A percentile compares a stretch with the other conserved stretches of the same genome.
Evolutionary conservation across 257 asterid species (phyloP).

Genomic region (Forsythia suspensa): DNA sequence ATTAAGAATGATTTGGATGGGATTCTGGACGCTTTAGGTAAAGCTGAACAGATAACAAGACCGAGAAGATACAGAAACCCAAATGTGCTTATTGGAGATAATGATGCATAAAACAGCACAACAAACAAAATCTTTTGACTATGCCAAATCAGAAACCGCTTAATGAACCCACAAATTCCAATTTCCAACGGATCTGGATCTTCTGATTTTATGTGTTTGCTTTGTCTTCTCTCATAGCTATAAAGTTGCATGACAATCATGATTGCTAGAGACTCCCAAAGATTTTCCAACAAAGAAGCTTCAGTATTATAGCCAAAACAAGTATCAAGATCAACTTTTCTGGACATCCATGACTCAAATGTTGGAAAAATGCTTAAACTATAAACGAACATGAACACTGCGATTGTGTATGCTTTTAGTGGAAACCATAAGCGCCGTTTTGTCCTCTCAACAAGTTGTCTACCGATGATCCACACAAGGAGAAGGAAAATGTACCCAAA

Average conservation of each 20-base stretch:
- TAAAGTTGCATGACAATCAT: conserved; percentile 97
- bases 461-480: conserved; percentile 91
- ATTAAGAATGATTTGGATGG: conserved; percentile 82
- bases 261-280: conserved; percentile 89
- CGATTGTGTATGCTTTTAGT: conserved; percentile 75
- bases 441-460: conserved; percentile 88
- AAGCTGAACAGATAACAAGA: conserved; percentile 59
- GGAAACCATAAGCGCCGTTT: conserved; percentile 96
- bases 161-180: conserved; percentile 79
- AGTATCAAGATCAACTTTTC: conserved; percentile 53
- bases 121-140: conserved; percentile 80
- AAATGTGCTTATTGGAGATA: conserved; percentile 86
- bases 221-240: conserved; percentile 97
- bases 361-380: conserved; percentile 77
- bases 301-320: conserved; percentile 72
- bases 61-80: conserved; percentile 90
- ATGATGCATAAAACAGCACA: conserved; percentile 79
- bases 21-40: conserved; percentile 83
- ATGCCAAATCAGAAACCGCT: conserved; percentile 89
- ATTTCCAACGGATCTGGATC: conserved; percentile 54
- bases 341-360: conserved; percentile 81
- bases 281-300: conserved; percentile 70
- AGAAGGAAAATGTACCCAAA: conserved; percentile 93
- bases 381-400: conserved; percentile 73
- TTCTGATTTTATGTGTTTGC: conserved; percentile 60